Evolutionary conservation across 2,329 filamentous ascomycete species (phyloP), one percentile per base, ranked within the genome.

Genomic region (Fusarium penzigii): DNA sequence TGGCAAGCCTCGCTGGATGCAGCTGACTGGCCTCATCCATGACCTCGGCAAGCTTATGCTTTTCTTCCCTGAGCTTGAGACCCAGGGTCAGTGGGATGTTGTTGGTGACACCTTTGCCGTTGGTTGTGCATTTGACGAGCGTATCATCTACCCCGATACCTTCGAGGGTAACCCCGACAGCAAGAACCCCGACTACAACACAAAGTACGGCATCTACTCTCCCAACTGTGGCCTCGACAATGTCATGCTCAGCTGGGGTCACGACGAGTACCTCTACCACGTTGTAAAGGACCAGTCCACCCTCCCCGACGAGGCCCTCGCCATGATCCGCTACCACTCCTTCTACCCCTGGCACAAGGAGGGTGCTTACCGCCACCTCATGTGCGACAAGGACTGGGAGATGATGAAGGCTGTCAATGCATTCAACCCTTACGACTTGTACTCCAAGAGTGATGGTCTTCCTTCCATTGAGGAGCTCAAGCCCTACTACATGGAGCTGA

Each of bases 281-380:
- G 86, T 96, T 55, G 85, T 89, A 73, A 92, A 91, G 77, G 87
- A 89, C 57, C 91, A 96, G 78, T 87, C 83, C 44, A 87, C 78
- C 0, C 79, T 96, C 41, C 92, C 92, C 1, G 79, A 82, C 43
- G 91, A 96, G 79, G 89, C 88, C 0, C 80, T 96, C 11, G 92
- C 91, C 55, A 96, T 96, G 90, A 94, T 96, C 70, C 80, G 92
- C 50, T 96, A 95, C 74, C 92, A 96, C 75, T 90, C 86, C 6
- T 96, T 96, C 75, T 96, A 96, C 74, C 87, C 92, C 14, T 96
- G 91, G 92, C 92, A 96, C 74, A 84, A 80, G 55, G 86, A 88
- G 70, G 87, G 87, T 49, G 91, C 89, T 7, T 96, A 96, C 74
- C 72, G 74, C 55, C 84, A 90, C 72, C 82, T 96, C 71, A 96